Percentiles rank a stretch among this genome's conserved stretches.
phyloP scores from a whole-genome alignment of 768 basidiomycete genomes.

The Xerocomus spinulosus region DNA sequence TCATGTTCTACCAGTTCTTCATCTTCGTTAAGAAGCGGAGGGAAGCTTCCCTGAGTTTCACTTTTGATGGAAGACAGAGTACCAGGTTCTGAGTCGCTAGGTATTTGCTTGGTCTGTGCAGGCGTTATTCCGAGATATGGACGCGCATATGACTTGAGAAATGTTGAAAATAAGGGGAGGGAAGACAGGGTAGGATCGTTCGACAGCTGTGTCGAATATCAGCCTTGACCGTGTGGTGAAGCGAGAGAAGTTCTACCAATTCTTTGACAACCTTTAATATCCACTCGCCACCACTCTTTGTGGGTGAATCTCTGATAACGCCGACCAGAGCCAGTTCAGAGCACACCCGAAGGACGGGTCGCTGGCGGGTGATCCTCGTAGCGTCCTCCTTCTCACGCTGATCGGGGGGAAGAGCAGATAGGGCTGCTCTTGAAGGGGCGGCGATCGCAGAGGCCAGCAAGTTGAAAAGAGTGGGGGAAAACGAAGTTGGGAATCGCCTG shows the following conservation, averaged over 20 bases:
- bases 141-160: constrained; percentile 87
- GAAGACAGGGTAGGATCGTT: constrained; percentile 85
- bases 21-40: constrained; percentile 43
- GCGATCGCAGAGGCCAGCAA: constrained; percentile 54
- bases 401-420: constrained; percentile 59
- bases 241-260: constrained; percentile 50
- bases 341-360: constrained; percentile 81
- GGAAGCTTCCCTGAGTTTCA: constrained; percentile 37
- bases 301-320: constrained; percentile 68
- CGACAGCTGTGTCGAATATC: constrained; percentile 54
- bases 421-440: constrained; percentile 52
- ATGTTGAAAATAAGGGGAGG: constrained; percentile 84
- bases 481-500: constrained; percentile 75
- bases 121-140: constrained; percentile 81
- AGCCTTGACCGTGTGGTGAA: constrained; percentile 13
- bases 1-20: constrained; percentile 83
- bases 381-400: constrained; percentile 93
- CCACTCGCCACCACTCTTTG: constrained; percentile 77
- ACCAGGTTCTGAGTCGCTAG: constrained; percentile 50
- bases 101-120: constrained; percentile 54
- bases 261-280: constrained; percentile 85
- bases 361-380: constrained; percentile 70
- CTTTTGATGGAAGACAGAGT: constrained; percentile 41
- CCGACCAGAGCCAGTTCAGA: constrained; percentile 89
- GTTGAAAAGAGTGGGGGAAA: constrained; percentile 67